phyloP scores from a whole-genome alignment of 495 filamentous ascomycete genomes.

The Hypoxylon fragiforme region DNA sequence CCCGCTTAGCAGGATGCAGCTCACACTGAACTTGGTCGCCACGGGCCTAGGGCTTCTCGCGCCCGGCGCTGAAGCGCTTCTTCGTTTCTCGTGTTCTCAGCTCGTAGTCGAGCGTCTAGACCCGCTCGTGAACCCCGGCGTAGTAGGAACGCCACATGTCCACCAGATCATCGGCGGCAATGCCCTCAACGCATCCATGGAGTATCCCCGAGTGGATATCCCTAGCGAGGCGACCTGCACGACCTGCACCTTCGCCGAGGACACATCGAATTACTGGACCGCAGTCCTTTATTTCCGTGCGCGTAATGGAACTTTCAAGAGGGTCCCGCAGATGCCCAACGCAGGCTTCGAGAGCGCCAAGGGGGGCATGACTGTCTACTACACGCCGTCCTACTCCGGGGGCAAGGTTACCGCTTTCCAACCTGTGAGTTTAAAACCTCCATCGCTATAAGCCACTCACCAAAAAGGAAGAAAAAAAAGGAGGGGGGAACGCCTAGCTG shows the following conservation, averaged over 20 bases:
- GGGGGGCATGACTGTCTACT: conserved; percentile 42
- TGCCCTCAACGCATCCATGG: conserved; percentile 38
- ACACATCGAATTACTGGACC: conserved; percentile 46
- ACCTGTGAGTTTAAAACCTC: conserved; percentile 29
- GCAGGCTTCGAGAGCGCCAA: conserved; percentile 30
- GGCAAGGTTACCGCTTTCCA: conserved; percentile 43
- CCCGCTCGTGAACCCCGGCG: conserved; percentile 45
- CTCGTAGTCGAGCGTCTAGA: conserved; percentile 42
- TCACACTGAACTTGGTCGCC: conserved; percentile 34
- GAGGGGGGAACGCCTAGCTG: neutral
- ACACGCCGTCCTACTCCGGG: conserved; percentile 30
- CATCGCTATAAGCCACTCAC: neutral
- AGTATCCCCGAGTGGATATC: conserved; percentile 31
- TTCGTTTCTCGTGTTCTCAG: conserved; percentile 45
- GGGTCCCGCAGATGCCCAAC: conserved; percentile 37
- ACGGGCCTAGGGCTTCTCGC: conserved; percentile 48
- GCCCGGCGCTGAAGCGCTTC: conserved; percentile 45
- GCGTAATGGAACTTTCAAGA: conserved; percentile 39
- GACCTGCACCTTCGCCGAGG: conserved; percentile 41
- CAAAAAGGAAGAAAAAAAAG: neutral
- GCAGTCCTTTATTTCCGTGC: conserved; percentile 41
- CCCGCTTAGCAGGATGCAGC: conserved; percentile 28
- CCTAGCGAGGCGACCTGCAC: conserved; percentile 38
- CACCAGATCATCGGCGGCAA: conserved; percentile 52
- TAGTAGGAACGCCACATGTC: conserved; percentile 44